phyloP scores from a whole-genome alignment of 306 rosid species.

The Bauhinia variegata region DNA sequence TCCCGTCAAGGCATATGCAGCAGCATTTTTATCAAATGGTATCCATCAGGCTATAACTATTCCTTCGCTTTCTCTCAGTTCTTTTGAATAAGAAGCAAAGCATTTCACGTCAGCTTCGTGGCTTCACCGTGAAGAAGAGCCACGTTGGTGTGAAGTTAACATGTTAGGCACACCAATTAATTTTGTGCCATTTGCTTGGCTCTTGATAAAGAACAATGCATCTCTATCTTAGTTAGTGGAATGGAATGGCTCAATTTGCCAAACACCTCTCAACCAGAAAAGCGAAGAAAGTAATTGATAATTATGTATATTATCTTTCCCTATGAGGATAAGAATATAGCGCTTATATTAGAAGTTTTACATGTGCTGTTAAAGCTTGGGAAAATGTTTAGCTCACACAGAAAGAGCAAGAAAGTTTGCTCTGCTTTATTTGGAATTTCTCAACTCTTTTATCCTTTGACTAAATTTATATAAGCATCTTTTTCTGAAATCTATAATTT shows the following conservation, averaged over 20 bases:
- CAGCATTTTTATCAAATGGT: constrained; percentile 23
- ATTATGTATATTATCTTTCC: constrained; percentile 8
- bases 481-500: no score
- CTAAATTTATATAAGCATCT: no score
- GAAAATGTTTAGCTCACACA: constrained; percentile 3
- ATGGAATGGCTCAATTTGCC: constrained; percentile 34
- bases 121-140: constrained; percentile 10
- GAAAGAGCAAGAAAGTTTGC: constrained; percentile 4
- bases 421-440: constrained; percentile 3
- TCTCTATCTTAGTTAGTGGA: constrained; percentile 32
- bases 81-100: constrained; percentile 35
- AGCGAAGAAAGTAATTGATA: not conserved
- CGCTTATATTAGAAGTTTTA: not conserved
- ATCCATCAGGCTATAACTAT: not conserved
- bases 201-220: constrained; percentile 34
- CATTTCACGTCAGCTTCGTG: constrained; percentile 31
- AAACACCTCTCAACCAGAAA: constrained; percentile 7
- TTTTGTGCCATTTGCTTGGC: constrained; percentile 43
- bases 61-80: not conserved
- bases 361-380: constrained; percentile 3
- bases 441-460: not conserved
- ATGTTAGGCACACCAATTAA: constrained; percentile 33
- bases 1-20: constrained; percentile 30
- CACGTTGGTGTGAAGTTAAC: constrained; percentile 40
- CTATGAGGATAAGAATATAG: constrained; percentile 1